Evolutionary conservation across 345 rosid genomes (phyloP).

Genomic region (Citrus glauca): DNA sequence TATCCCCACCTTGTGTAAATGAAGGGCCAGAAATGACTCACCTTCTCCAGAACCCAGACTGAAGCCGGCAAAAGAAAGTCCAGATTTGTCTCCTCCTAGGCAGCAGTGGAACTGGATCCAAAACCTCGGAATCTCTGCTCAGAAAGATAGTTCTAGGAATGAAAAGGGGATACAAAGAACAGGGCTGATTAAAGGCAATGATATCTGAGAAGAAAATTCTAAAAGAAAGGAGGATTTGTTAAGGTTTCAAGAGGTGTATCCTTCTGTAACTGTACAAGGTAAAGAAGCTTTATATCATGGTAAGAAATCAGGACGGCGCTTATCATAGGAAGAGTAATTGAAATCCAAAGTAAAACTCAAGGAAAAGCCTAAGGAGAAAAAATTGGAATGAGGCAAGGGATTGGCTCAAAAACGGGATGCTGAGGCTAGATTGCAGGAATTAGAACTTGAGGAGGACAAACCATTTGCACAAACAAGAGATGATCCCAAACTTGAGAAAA

Average conservation of each 20-base stretch:
- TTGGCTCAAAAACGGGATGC: slow-evolving; percentile 89
- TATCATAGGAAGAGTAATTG: slow-evolving; percentile 5
- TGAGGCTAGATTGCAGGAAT: slow-evolving; percentile 63
- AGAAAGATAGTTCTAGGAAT: slow-evolving; percentile 24
- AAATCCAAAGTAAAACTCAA: slow-evolving; percentile 2
- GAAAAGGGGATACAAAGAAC: slow-evolving; percentile 45
- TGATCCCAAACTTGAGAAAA: slow-evolving; percentile 78
- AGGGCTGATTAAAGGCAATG: slow-evolving; percentile 71
- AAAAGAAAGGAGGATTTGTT: slow-evolving; percentile 48
- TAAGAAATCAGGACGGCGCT: slow-evolving; percentile 29
- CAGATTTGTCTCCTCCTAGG: no score
- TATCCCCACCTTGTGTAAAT: no score
- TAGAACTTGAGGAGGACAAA: slow-evolving; percentile 78
- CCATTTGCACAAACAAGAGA: slow-evolving; percentile 89
- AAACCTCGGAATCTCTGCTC: no score
- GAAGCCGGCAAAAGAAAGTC: no score
- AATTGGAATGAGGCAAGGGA: slow-evolving; percentile 93
- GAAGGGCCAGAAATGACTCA: no score
- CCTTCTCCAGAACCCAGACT: no score
- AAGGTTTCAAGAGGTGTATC: slow-evolving; percentile 71
- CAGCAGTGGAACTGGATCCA: no score
- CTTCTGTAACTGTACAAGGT: slow-evolving; percentile 64
- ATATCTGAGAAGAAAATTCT: slow-evolving; percentile 50
- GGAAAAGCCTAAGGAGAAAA: slow-evolving; percentile 49
- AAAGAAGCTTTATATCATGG: slow-evolving; percentile 86